Evolutionary conservation across 1,284 basidiomycete genomes (phyloP), one percentile per base, ranked within the genome.

Genomic region (Polyporus tsugae): DNA sequence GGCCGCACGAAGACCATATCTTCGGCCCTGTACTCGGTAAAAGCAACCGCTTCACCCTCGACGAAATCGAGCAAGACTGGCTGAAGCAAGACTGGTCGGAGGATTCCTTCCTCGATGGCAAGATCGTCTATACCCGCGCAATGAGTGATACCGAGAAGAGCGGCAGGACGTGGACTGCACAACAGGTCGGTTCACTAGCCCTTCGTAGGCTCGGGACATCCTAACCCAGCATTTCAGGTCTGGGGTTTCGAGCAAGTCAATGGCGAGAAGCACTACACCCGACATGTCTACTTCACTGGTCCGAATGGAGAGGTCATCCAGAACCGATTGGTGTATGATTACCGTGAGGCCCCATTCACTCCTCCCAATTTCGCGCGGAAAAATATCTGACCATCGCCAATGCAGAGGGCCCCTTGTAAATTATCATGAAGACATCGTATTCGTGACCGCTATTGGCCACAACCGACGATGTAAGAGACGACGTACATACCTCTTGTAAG

Each of bases 161-260:
- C 64, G 75, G 76, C 13, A 79, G 35, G 55, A 76, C 74, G 2
- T 84, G 83, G 83, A 73, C 71, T 22, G 78, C 78, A 2, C 75
- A 82, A 17, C 81, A 82, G 79, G 82, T 82, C 53, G 55, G 78
- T 39, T 39, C 19, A 11, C 29, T 25, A 29, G 17, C 19, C 25
- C 10, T 4, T 41, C 22, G n/a, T 17, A 38, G 15, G 6, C 36
- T 11, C 29, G 11, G n/a, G 11, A 13, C 44, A 63, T 57, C 65
- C 38, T 60, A 33, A 66, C 44, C 29, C 36, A 17, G 22, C 25
- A 6, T 55, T 49, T 13, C 64, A 93, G 91, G 83, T 85, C 6
- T 94, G 92, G 91, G 92, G 92, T 29, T 85, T 93, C 49, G 85
- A 92, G 74, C 81, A 87, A 2, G 79, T 91, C 68, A 79, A 89